Evolutionary conservation across 768 basidiomycete species (phyloP).

Genomic region (Naganishia onofrii): DNA sequence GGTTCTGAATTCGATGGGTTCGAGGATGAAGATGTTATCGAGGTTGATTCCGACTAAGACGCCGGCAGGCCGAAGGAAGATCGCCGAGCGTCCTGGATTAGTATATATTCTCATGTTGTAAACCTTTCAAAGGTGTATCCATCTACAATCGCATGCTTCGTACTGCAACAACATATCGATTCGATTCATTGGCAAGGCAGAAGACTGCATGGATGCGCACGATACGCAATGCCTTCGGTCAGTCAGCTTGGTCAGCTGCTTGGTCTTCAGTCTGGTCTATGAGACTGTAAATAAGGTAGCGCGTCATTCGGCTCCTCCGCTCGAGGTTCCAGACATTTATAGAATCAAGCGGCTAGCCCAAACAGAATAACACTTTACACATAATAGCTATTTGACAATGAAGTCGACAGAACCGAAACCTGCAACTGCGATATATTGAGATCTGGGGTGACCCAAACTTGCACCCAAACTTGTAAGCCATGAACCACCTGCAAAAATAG

Average conservation of each 20-base stretch:
- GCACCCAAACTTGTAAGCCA: not conserved
- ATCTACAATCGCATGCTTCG: conserved; percentile 1
- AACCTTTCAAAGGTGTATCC: not conserved
- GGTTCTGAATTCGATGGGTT: conserved; percentile 32
- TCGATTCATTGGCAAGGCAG: not conserved
- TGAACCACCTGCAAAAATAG: not conserved
- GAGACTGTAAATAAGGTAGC: too few relatives aligned
- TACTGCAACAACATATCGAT: conserved; percentile 1
- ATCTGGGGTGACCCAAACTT: too few relatives aligned
- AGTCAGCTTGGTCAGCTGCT: too few relatives aligned
- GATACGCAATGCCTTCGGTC: too few relatives aligned
- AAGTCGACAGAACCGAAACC: too few relatives aligned
- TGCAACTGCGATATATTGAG: not conserved
- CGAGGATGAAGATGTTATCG: conserved; percentile 29
- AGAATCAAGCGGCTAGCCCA: too few relatives aligned
- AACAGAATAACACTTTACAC: too few relatives aligned
- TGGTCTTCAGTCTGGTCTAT: too few relatives aligned
- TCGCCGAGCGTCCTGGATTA: not conserved
- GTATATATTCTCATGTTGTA: not conserved
- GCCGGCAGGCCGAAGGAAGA: not conserved
- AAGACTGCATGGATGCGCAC: not conserved
- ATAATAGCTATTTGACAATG: too few relatives aligned
- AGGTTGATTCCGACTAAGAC: conserved; percentile 30
- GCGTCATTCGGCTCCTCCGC: too few relatives aligned
- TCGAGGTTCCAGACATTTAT: too few relatives aligned